Conservation (phyloP, 2,329 filamentous ascomycete species). For the Colletotrichum sansevieriae region DNA sequence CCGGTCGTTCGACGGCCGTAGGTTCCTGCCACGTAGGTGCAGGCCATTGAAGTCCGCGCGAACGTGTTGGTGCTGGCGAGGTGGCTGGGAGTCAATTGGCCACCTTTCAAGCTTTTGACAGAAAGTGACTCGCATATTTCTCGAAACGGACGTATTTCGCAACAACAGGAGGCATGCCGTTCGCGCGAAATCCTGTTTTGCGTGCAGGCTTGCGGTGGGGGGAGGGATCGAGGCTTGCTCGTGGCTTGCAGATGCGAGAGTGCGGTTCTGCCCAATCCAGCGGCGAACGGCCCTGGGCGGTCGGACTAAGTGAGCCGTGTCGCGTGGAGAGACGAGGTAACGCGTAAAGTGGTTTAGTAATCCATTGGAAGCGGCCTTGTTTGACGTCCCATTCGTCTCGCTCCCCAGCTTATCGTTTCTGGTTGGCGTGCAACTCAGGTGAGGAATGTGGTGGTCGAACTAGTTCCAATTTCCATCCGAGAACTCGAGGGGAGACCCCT, state of each 20-base stretch:
- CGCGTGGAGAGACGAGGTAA: conserved; percentile 25
- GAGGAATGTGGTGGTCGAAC: conserved; percentile 30
- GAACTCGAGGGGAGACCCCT: conserved; percentile 41
- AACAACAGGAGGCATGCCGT: conserved; percentile 28
- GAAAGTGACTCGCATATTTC: conserved; percentile 6
- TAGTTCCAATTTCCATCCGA: conserved; percentile 35
- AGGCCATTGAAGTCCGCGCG: conserved; percentile 21
- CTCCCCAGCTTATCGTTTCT: conserved; percentile 9
- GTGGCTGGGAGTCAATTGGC: not conserved
- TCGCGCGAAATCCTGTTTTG: conserved; percentile 41
- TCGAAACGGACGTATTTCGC: conserved; percentile 15
- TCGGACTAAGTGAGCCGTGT: conserved; percentile 34
- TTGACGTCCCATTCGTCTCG: too few species aligned
- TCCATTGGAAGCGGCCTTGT: conserved; percentile 2
- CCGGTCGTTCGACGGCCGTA: conserved; percentile 7
- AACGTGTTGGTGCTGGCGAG: conserved; percentile 6
- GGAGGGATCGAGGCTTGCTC: conserved; percentile 27
- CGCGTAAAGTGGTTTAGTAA: conserved; percentile 40
- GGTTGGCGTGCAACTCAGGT: conserved; percentile 30
- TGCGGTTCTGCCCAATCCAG: conserved; percentile 32
- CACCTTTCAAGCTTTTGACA: not conserved
- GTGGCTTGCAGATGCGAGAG: conserved; percentile 42
- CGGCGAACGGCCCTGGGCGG: conserved; percentile 14
- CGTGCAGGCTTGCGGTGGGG: conserved; percentile 37
- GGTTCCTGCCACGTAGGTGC: conserved; percentile 1